Base-by-base conservation (phyloP, 495 filamentous ascomycete species). In the Pseudevernia furfuracea region DNA sequence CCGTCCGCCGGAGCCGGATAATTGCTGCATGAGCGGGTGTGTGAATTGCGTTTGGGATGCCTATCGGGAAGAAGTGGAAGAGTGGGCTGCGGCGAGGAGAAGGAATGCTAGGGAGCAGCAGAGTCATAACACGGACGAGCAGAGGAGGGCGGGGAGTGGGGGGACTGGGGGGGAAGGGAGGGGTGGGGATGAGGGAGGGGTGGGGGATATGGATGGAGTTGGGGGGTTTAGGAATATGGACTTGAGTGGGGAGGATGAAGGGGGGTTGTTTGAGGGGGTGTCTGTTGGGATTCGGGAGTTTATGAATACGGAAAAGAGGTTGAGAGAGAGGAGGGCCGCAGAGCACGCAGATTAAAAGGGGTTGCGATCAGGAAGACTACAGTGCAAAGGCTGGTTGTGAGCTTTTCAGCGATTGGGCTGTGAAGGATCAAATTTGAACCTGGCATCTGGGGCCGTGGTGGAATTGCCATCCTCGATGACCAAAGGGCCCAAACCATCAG, bases 11-110 rank as follows among this genome's bases (percentile, higher is more conserved):
- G 94, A 98, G 74, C 94, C 94, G 19, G 94, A 97, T 73, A 96
- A 97, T 75, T 98, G 94, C 82, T 98, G 94, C 77, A 98, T 97
- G 94, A 91, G 87, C 69, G 94, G 94, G 36, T 98, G 94, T 73
- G 92, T 96, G 37, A 92, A 97, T 73, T 98, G 94, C 74, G 93
- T 96, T 15, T 98, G 93, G 93, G 93, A 97, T 73, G 79, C 82
- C 52, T 96, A 87, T 75, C 80, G 91, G 6, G 92, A 97, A 66
- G 92, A 96, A 62, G 79, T 96, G 76, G 92, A 97, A 71, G 88
- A 89, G 53, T 96, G 91, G 90, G 89, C 85, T 32, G 77, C 74
- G 5, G 77, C 53, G 79, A 84, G 71, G 89, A 89, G 19, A 78
- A 81, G 67, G 71, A 66, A 75, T 67, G 67, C 73, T 74, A 63